These are phyloP conservation scores for Phytopythium montanum DNA, from an alignment of 352 stramenopile species.

Conservation along the genomic window DNA sequence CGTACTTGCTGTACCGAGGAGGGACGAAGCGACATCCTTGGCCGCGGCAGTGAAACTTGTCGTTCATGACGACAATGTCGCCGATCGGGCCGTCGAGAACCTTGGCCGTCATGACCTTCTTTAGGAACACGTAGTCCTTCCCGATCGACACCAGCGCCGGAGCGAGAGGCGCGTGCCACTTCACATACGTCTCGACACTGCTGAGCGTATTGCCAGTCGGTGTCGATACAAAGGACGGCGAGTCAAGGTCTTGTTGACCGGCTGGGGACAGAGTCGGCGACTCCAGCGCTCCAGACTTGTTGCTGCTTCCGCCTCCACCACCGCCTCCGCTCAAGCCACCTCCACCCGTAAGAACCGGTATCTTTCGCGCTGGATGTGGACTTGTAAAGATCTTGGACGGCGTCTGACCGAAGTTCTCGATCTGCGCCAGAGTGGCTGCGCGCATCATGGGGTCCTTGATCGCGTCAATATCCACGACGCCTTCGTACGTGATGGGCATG, in stretches of 20 bases:
- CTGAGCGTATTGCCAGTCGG: slow-evolving; percentile 39
- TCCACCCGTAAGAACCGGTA: slow-evolving; percentile 27
- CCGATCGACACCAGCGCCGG: slow-evolving; percentile 67
- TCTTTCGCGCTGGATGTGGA: slow-evolving; percentile 60
- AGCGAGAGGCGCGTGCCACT: slow-evolving; percentile 70
- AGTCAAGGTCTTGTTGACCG: background rate
- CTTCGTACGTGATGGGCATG: slow-evolving; percentile 86
- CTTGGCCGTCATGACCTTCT: slow-evolving; percentile 36
- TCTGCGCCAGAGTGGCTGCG: slow-evolving; percentile 89
- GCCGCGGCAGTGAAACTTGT: slow-evolving; percentile 59
- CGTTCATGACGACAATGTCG: slow-evolving; percentile 49
- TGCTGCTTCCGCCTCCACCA: background rate
- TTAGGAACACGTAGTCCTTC: slow-evolving; percentile 76
- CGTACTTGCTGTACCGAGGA: slow-evolving; percentile 68
- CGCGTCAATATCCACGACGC: slow-evolving; percentile 71
- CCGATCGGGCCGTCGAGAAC: slow-evolving; percentile 39
- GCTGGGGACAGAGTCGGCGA: background rate
- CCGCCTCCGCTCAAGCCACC: background rate
- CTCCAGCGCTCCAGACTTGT: background rate
- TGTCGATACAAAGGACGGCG: slow-evolving; percentile 1
- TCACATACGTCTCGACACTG: slow-evolving; percentile 67
- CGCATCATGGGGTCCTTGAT: slow-evolving; percentile 89
- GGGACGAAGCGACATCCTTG: slow-evolving; percentile 52
- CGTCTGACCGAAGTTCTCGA: slow-evolving; percentile 91
- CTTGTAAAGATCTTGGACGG: slow-evolving; percentile 71